These are phyloP conservation scores for Nitzschia sp. DNA, from an alignment of 108 stramenopile genomes.

Conservation along the genomic window DNA sequence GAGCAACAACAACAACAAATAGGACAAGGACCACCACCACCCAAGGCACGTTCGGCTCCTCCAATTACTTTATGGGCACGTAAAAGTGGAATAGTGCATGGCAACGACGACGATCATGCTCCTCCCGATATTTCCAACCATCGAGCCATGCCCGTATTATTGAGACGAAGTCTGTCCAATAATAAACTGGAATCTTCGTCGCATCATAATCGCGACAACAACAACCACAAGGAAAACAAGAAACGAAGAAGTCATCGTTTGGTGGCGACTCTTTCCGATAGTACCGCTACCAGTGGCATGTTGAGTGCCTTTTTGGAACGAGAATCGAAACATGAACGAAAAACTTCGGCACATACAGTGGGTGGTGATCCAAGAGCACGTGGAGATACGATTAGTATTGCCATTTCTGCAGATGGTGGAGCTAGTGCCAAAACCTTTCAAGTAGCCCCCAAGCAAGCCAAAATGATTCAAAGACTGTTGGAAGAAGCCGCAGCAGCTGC, in stretches of 20 bases:
- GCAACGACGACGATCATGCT: too few relatives aligned
- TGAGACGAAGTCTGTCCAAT: too few relatives aligned
- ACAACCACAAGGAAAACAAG: background rate
- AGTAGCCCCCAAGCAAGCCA: conserved; percentile 5
- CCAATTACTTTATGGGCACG: too few relatives aligned
- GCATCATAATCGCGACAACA: conserved; percentile 5
- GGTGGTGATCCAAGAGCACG: conserved; percentile 17
- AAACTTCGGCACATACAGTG: conserved; percentile 10
- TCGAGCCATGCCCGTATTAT: too few relatives aligned
- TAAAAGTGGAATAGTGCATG: too few relatives aligned
- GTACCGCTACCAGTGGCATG: background rate
- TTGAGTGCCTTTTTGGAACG: conserved; percentile 12
- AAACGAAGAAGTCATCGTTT: background rate
- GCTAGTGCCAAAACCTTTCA: conserved; percentile 11
- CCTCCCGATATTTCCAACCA: too few relatives aligned
- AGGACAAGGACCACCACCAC: background rate
- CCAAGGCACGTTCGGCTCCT: too few relatives aligned
- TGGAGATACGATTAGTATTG: background rate
- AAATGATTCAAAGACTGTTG: conserved; percentile 16
- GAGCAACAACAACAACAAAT: background rate
- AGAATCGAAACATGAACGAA: background rate
- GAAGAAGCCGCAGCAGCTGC: too few relatives aligned
- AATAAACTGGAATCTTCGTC: background rate
- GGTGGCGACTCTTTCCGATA: background rate
- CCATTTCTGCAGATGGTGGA: background rate